Percentiles rank a stretch among this genome's conserved stretches.
phyloP scores from a whole-genome alignment of 2,329 filamentous ascomycete species.

The Pezicula radicicola region DNA sequence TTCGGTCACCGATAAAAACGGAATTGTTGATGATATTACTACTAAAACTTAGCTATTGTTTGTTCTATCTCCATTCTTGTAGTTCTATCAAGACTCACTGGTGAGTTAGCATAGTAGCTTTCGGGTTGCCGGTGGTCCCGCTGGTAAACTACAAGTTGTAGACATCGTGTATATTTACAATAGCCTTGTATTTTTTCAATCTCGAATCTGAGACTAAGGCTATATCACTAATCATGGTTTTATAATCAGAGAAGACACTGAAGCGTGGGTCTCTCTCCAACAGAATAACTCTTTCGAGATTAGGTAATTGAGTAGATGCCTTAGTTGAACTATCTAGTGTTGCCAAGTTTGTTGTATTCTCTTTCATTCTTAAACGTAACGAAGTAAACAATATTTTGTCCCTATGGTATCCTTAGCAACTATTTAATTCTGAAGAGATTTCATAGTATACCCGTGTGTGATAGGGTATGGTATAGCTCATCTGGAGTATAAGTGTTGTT shows the following conservation, averaged over 20 bases:
- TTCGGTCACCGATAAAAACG: slow-evolving; percentile 61
- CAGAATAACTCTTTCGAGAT: no score
- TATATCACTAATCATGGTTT: slow-evolving; percentile 42
- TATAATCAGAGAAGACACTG: neutral
- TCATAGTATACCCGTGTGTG: slow-evolving; percentile 56
- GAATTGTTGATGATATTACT: slow-evolving; percentile 62
- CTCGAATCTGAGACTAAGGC: slow-evolving; percentile 43
- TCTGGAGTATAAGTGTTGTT: slow-evolving; percentile 80
- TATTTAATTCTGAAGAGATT: no score
- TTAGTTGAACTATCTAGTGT: no score
- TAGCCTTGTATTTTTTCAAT: slow-evolving; percentile 50
- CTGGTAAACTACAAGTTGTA: slow-evolving; percentile 75
- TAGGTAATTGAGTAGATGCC: no score
- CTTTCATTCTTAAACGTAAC: no score
- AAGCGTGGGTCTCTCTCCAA: no score
- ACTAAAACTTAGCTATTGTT: neutral
- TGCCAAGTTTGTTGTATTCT: no score
- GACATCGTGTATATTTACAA: slow-evolving; percentile 61
- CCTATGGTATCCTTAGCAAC: no score
- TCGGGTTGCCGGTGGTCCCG: slow-evolving; percentile 71
- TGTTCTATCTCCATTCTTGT: neutral
- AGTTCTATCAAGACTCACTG: slow-evolving; percentile 9
- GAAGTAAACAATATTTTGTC: no score
- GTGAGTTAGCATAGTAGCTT: slow-evolving; percentile 69
- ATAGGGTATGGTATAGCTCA: slow-evolving; percentile 68